Evolutionary conservation across 2,329 filamentous ascomycete genomes (phyloP), one percentile per base, ranked within the genome.

Genomic region (Clonostachys rosea): DNA sequence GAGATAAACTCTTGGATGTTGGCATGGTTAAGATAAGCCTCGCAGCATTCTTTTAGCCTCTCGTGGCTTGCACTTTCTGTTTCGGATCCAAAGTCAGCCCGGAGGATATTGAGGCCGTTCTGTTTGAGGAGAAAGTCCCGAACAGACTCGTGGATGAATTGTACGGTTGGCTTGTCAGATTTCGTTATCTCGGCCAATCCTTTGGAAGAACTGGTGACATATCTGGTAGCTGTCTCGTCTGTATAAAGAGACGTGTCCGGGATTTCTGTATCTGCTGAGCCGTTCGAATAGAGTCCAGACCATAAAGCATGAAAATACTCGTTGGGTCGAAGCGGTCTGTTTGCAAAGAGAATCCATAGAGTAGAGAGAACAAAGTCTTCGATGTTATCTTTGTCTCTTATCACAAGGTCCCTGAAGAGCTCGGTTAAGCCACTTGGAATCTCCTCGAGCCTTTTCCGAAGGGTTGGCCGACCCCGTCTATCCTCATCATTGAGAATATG

Each of bases 121-220:
- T 67, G 63, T 9, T 64, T 64, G 4, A 74, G 20, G 0, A 79
- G 59, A 41, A 72, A 78, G 12, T 78, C 74, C 1, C 65, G 56
- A 0, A 78, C 71, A 0, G 75, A 75, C 51, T 78, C 71, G 39
- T 79, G 75, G 7, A 79, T 78, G 54, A 79, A 81, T 47, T 81
- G 76, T 1, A 79, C 70, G 0, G 52, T 67, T 0, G 56, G 52
- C 0, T 17, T 3, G 11, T 59, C 52, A 0, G 57, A 54, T 12
- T 56, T 65, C 0, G 66, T 70, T 1, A 70, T 52, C 45, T 79
- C 74, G 0, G 68, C 70, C 9, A 81, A 60, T 0, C 78, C 77
- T 52, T 79, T 81, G 0, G 77, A 81, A 0, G 59, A 69, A 24
- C 58, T 61, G 0, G 69, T 55, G 0, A 33, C 41, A 17, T 62